These are phyloP conservation scores for Stemphylium beticola DNA, from an alignment of 2,329 filamentous ascomycete species.

Conservation along the genomic window DNA sequence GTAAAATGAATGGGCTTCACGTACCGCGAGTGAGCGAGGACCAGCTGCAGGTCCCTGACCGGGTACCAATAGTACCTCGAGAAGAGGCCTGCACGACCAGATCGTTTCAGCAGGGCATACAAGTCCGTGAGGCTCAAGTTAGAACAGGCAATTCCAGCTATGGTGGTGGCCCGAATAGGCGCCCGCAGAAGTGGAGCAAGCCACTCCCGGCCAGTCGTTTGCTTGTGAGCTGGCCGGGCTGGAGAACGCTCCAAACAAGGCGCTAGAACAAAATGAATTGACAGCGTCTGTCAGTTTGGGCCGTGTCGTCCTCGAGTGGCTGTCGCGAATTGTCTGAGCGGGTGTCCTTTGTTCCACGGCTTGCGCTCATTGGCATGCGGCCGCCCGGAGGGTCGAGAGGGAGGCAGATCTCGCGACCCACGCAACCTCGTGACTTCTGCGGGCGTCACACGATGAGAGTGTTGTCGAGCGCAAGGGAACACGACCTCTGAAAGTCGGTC, in stretches of 20 bases:
- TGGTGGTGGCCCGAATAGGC: conserved; percentile 48
- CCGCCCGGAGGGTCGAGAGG: conserved; percentile 29
- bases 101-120: conserved; percentile 52
- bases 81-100: conserved; percentile 46
- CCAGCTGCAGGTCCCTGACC: conserved; percentile 42
- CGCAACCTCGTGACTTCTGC: conserved; percentile 33
- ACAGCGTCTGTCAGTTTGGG: conserved; percentile 39
- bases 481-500: conserved; percentile 41
- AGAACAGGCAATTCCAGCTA: conserved; percentile 43
- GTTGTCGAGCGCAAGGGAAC: conserved; percentile 49
- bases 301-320: conserved; percentile 38
- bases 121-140: conserved; percentile 52
- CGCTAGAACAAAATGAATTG: conserved; percentile 34
- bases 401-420: conserved; percentile 27
- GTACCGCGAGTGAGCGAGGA: conserved; percentile 51
- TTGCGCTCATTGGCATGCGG: conserved; percentile 44
- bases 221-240: conserved; percentile 42
- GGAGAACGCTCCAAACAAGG: conserved; percentile 43
- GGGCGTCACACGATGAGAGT: conserved; percentile 27
- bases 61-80: conserved; percentile 48
- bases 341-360: conserved; percentile 45
- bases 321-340: conserved; percentile 38
- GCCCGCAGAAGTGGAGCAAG: conserved; percentile 44
- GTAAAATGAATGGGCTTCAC: conserved; percentile 38
- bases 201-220: conserved; percentile 49